Base-by-base conservation (phyloP, 352 stramenopile species). In the Phytopythium helicoides region DNA sequence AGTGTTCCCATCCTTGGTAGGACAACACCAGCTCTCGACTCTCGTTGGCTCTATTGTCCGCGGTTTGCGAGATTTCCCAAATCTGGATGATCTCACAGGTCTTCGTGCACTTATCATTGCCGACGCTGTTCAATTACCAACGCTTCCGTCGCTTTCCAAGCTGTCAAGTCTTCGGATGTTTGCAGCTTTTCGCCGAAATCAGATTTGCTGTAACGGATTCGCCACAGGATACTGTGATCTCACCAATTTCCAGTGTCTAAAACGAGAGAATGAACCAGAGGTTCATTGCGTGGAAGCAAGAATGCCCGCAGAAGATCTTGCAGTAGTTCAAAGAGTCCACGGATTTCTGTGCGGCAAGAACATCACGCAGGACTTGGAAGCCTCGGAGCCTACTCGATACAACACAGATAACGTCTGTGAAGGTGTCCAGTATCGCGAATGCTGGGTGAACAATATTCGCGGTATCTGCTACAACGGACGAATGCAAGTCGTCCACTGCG, bases 381-480 rank as follows among this genome's bases (percentile, higher is more conserved):
- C 31, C n/a, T 64, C 54, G 9, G 61, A 68, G 12, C 58, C 66
- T 8, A 57, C 57, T 1, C 3, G 60, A 7, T 55, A 63, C n/a
- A 70, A 48, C 11, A 73, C 60, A 7, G n/a, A n/a, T n/a, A n/a
- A n/a, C n/a, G n/a, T n/a, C n/a, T n/a, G n/a, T n/a, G n/a, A n/a
- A n/a, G n/a, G n/a, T n/a, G n/a, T n/a, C n/a, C n/a, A n/a, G 42
- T 77, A 68, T 46, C 62, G 57, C 8, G 46, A 73, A 25, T 76
- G 71, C 47, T 41, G 56, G 5, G 9, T 67, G 21, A 47, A 58
- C 12, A 57, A 38, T 0, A 42, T 15, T 3, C 41, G 54, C 0
- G 71, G 68, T 0, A 77, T 82, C 33, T 79, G 68, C 56, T 75
- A 71, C 51, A 79, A 77, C 45, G 58, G 54, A 2, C 62, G 68